Base-by-base conservation (phyloP, 1,284 basidiomycete genomes). In the Mycocalia duriaeana region DNA sequence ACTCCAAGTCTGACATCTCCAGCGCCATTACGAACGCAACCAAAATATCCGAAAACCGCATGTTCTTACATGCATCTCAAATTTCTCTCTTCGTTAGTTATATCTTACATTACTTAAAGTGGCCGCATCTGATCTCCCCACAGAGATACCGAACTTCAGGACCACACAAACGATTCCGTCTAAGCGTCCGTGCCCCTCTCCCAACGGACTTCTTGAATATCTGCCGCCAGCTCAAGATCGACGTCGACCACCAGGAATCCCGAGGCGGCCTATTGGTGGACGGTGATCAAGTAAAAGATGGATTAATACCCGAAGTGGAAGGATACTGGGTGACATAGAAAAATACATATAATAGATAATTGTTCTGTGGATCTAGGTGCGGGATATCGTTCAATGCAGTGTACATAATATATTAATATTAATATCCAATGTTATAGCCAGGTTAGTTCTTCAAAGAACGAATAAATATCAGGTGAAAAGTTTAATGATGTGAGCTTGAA, bases 51-150 rank as follows among this genome's bases (percentile, higher is more conserved):
- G 55, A 67, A 37, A 64, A 71, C 46, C 70, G 75, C n/a, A 60
- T 84, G 18, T 82, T 79, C 53, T 64, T 87, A 6, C 84, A 87
- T 53, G 71, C 82, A 4, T 75, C 80, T 1, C 71, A 75, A 25
- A 51, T 84, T 24, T 75, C 76, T 3, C 64, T 83, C 47, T 70
- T 68, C 16, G 82, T 84, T 51, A 56, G 79, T 62, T 38, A 25
- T 45, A 11, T 26, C 37, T 36, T 26, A 2, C n/a, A 36, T 31
- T 9, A 22, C 6, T 7, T 43, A 46, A 34, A 34, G n/a, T n/a
- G n/a, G n/a, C n/a, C 51, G 16, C 42, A 5, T 0, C 6, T 22
- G 6, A 37, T n/a, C 7, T 26, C 37, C 8, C 39, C 40, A 22
- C 50, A 85, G 82, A 66, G 76, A 37, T 82, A 75, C 53, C 65